These are phyloP conservation scores for Botrytis elliptica DNA, from an alignment of 2,329 filamentous ascomycete species.

Conservation along the genomic window DNA sequence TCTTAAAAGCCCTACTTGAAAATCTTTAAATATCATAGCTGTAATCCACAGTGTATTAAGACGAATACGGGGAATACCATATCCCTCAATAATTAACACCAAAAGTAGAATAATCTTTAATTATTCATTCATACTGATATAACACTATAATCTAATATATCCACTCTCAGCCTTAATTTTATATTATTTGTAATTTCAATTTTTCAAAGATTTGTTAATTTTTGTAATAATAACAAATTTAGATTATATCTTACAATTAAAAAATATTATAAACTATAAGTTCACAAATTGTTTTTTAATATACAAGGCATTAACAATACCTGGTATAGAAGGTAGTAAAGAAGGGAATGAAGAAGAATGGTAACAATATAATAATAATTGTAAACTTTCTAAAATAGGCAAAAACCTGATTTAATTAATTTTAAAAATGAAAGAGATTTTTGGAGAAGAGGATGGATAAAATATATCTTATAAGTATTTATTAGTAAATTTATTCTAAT, in stretches of 20 bases:
- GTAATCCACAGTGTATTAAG: neutral
- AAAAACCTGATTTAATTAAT: conserved; percentile 16
- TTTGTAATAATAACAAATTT: neutral
- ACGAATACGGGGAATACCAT: neutral
- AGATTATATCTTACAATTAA: neutral
- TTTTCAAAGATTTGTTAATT: neutral
- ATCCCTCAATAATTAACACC: neutral
- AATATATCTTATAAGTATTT: neutral
- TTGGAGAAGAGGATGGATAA: neutral
- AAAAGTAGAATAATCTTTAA: neutral
- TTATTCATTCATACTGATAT: neutral
- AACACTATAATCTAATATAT: neutral
- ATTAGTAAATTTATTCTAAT: neutral
- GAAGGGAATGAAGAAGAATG: conserved; percentile 21
- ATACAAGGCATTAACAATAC: conserved; percentile 14
- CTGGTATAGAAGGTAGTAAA: conserved; percentile 23
- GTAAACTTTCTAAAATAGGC: conserved; percentile 9
- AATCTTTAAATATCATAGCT: neutral
- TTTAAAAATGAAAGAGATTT: neutral
- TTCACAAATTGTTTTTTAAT: neutral
- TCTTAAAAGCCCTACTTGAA: no score
- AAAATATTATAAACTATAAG: neutral
- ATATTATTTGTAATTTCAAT: neutral
- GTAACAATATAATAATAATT: conserved; percentile 22
- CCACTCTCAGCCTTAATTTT: neutral